Conservation (phyloP, 495 filamentous ascomycete genomes). For the Penicillium turbatum region DNA sequence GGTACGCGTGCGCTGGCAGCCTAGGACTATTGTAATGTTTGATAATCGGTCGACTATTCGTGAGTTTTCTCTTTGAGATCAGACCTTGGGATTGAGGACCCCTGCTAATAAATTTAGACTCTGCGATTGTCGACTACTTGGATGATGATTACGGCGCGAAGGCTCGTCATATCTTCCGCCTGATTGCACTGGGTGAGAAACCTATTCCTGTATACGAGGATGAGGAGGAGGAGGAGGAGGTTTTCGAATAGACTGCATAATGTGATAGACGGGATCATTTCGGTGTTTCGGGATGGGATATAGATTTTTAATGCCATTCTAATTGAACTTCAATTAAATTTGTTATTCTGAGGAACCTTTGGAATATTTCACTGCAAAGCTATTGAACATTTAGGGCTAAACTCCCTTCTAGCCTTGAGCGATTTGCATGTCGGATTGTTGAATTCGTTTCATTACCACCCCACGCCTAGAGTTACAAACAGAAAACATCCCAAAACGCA, state of each 20-base stretch:
- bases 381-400: background rate
- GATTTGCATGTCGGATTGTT: background rate
- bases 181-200: slow-evolving; percentile 50
- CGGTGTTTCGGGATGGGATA: slow-evolving; percentile 1
- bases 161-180: slow-evolving; percentile 50
- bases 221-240: background rate
- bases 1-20: slow-evolving; percentile 77
- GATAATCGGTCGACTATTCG: slow-evolving; percentile 60
- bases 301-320: slow-evolving; percentile 4
- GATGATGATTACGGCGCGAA: slow-evolving; percentile 44
- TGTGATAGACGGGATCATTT: slow-evolving; percentile 20
- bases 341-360: background rate
- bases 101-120: slow-evolving; percentile 32
- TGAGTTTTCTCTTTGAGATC: slow-evolving; percentile 29
- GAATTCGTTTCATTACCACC: slow-evolving; percentile 12
- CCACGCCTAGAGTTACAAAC: slow-evolving; percentile 16
- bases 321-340: background rate
- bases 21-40: slow-evolving; percentile 82
- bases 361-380: background rate
- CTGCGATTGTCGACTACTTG: slow-evolving; percentile 51
- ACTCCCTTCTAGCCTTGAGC: background rate
- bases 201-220: slow-evolving; percentile 48
- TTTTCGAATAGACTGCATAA: slow-evolving; percentile 27
- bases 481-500: background rate
- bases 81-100: background rate